Conservation (phyloP, 2,329 filamentous ascomycete genomes). For the Sclerotinia nivalis region DNA sequence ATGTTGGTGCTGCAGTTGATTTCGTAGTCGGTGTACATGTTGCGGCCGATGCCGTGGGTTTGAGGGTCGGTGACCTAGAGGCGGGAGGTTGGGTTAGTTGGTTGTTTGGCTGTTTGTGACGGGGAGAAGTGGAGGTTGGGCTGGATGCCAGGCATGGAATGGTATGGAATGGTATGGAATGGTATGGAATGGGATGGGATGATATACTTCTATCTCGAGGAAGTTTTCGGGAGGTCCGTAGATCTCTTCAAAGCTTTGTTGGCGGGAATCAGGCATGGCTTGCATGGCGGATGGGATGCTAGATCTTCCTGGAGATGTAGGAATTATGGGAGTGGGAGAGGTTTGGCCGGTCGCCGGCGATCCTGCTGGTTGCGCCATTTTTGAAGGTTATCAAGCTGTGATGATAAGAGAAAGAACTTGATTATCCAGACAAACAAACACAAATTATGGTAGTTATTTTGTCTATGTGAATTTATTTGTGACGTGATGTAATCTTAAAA, state of each 20-base stretch:
- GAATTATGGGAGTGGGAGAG: slow-evolving; percentile 16
- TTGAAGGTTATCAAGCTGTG: neutral
- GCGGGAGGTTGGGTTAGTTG: slow-evolving; percentile 24
- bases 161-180: slow-evolving; percentile 20
- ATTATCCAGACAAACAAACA: neutral
- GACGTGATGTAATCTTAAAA: neutral
- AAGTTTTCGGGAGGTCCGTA: slow-evolving; percentile 99
- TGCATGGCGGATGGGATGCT: slow-evolving; percentile 48
- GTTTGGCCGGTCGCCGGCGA: slow-evolving; percentile 12
- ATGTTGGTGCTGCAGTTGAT: slow-evolving; percentile 98
- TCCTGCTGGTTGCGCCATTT: slow-evolving; percentile 18
- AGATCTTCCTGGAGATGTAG: slow-evolving; percentile 20
- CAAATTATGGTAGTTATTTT: neutral
- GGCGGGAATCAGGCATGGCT: slow-evolving; percentile 71
- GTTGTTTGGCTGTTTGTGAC: neutral
- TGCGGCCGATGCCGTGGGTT: slow-evolving; percentile 89
- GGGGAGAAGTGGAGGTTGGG: slow-evolving; percentile 10
- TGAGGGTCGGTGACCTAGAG: slow-evolving; percentile 84
- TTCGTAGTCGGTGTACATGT: slow-evolving; percentile 99
- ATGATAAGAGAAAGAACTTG: too few species aligned
- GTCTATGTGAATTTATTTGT: neutral
- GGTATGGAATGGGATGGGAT: slow-evolving; percentile 18
- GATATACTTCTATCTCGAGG: slow-evolving; percentile 86
- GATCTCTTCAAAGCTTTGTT: slow-evolving; percentile 98
- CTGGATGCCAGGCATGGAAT: neutral